Percentiles rank a stretch among this genome's conserved stretches.
These are phyloP conservation scores for Blastobotrys elegans DNA, from an alignment of 1,139 yeast species.

Conservation along the genomic window DNA sequence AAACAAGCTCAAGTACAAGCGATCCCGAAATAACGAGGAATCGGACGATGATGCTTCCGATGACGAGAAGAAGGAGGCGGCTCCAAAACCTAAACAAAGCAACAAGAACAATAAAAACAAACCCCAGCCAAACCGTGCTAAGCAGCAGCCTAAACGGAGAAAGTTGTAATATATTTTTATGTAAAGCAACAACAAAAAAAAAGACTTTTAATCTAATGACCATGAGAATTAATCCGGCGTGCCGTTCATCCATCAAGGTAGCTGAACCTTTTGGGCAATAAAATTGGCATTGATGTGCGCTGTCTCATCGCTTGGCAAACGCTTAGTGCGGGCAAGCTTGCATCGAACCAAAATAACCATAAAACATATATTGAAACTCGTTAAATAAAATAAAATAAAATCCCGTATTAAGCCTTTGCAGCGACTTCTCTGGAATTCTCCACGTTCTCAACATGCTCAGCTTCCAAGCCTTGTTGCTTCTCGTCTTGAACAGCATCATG, in stretches of 20 bases:
- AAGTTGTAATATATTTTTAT: constrained; percentile 2
- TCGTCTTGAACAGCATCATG: neutral
- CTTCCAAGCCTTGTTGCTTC: constrained; percentile 1
- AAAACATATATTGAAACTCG: too few species aligned
- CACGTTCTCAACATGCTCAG: constrained; percentile 5
- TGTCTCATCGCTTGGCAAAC: too few species aligned
- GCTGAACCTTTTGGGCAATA: too few species aligned
- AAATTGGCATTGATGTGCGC: too few species aligned
- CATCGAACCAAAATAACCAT: too few species aligned
- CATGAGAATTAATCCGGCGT: too few species aligned
- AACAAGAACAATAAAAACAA: neutral
- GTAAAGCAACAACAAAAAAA: too few species aligned
- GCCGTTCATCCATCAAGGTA: too few species aligned
- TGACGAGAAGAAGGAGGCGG: constrained; percentile 12
- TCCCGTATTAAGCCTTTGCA: too few species aligned
- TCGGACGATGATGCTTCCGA: constrained; percentile 35
- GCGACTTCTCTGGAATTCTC: neutral
- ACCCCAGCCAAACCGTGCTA: neutral
- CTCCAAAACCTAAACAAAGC: neutral
- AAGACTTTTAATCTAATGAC: neutral
- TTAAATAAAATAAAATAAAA: too few species aligned
- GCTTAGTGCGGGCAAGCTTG: too few species aligned
- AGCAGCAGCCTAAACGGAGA: constrained; percentile 9
- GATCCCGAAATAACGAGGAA: constrained; percentile 51
- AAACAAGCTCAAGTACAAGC: constrained; percentile 81